phyloP scores from a whole-genome alignment of 257 asterid genomes.

The Solanum tarapatanum region DNA sequence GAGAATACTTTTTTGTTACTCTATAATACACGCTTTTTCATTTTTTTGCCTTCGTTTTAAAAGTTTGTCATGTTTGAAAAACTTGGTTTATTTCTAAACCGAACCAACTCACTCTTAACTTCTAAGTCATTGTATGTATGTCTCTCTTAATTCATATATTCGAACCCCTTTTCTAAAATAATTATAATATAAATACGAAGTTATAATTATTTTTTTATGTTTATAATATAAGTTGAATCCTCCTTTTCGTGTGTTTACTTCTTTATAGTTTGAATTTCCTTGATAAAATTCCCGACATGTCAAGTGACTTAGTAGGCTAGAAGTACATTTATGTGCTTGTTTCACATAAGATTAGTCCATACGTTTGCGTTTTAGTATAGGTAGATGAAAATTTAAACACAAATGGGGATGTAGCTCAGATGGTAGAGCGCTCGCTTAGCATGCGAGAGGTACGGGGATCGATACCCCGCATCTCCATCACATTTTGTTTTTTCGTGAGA shows the following conservation, averaged over 20 bases:
- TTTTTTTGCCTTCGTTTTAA: not conserved
- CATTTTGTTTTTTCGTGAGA: not conserved
- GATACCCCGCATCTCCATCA: slow-evolving; percentile 41
- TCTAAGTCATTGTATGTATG: not conserved
- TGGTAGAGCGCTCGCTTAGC: slow-evolving; percentile 50
- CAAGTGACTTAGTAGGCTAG: not conserved
- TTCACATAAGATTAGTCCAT: not conserved
- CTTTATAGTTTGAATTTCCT: too few species aligned
- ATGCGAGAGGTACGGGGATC: slow-evolving; percentile 42
- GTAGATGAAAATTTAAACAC: not conserved
- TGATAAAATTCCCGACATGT: too few species aligned
- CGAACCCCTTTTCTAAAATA: not conserved
- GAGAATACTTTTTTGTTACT: not conserved
- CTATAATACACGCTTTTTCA: not conserved
- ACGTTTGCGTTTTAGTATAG: fast-evolving
- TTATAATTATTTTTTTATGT: too few species aligned
- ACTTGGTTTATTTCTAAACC: not conserved
- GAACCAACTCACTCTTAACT: not conserved
- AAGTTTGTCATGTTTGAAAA: not conserved
- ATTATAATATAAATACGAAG: too few species aligned
- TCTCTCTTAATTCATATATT: not conserved
- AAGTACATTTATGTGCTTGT: not conserved
- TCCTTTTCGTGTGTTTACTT: too few species aligned
- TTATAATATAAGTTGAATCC: too few species aligned
- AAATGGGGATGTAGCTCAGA: slow-evolving; percentile 52